Conservation (phyloP, 2,329 filamentous ascomycete species). For the Penicillium sumatraense region DNA sequence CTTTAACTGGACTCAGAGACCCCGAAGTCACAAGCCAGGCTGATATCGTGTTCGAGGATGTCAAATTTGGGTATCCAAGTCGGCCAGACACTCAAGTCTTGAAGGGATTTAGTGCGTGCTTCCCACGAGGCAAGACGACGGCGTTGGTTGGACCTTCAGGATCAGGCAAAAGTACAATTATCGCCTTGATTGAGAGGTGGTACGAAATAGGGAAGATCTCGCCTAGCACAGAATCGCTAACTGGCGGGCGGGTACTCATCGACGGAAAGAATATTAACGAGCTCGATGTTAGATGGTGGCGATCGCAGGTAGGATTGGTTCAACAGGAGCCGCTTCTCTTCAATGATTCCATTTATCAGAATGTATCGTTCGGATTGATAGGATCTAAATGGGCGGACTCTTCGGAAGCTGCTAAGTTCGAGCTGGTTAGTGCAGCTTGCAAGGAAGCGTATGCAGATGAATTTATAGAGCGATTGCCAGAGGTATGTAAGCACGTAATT, state of each 20-base stretch:
- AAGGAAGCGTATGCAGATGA: slow-evolving; percentile 71
- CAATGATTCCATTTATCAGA: slow-evolving; percentile 67
- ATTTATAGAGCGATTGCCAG: slow-evolving; percentile 67
- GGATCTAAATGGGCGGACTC: slow-evolving; percentile 41
- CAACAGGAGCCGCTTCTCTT: slow-evolving; percentile 72
- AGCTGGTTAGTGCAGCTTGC: slow-evolving; percentile 64
- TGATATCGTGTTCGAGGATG: slow-evolving; percentile 11
- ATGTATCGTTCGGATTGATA: slow-evolving; percentile 63
- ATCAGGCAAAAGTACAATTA: slow-evolving; percentile 85
- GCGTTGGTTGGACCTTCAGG: slow-evolving; percentile 85
- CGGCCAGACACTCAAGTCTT: slow-evolving; percentile 25
- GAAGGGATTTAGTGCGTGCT: slow-evolving; percentile 58
- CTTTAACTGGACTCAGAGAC: neutral
- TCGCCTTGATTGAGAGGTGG: slow-evolving; percentile 79
- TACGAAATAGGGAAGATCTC: neutral
- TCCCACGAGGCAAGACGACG: slow-evolving; percentile 70
- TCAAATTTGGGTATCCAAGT: slow-evolving; percentile 50
- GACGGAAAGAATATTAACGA: slow-evolving; percentile 59
- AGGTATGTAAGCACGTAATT: too few species aligned
- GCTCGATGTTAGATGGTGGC: slow-evolving; percentile 66
- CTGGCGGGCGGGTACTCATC: slow-evolving; percentile 27
- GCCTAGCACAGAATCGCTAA: neutral
- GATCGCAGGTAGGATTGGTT: slow-evolving; percentile 64
- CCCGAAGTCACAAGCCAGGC: neutral
- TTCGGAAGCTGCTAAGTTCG: slow-evolving; percentile 46